Evolutionary conservation across 257 asterid species (phyloP).

Genomic region (Nicotiana attenuata): DNA sequence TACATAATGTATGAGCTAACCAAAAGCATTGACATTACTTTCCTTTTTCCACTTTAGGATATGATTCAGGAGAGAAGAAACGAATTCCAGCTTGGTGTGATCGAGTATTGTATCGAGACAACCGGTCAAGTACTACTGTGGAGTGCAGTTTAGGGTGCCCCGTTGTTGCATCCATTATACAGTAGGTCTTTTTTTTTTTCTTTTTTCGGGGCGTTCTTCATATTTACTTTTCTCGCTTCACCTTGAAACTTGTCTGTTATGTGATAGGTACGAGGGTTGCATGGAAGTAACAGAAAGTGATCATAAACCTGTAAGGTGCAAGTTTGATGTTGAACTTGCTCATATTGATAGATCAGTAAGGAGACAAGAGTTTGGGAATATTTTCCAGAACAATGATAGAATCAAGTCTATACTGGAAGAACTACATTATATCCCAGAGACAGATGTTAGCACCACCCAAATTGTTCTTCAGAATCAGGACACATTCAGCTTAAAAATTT

Average conservation of each 20-base stretch:
- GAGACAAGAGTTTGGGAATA: slow-evolving; percentile 76
- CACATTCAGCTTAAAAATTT: slow-evolving; percentile 51
- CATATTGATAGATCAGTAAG: slow-evolving; percentile 75
- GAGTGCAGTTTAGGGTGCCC: slow-evolving; percentile 90
- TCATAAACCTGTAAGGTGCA: slow-evolving; percentile 94
- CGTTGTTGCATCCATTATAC: slow-evolving; percentile 67
- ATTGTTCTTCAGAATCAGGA: slow-evolving; percentile 68
- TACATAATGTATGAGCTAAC: not conserved
- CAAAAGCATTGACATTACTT: not conserved
- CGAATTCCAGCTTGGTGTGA: slow-evolving; percentile 99
- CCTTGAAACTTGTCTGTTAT: not conserved
- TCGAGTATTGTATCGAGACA: slow-evolving; percentile 76
- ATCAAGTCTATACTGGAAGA: slow-evolving; percentile 46
- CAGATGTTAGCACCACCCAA: slow-evolving; percentile 39
- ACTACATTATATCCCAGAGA: slow-evolving; percentile 59
- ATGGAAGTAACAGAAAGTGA: slow-evolving; percentile 97
- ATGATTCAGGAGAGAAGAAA: slow-evolving; percentile 97
- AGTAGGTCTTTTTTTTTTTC: slow-evolving; percentile 36
- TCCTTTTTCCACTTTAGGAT: slow-evolving; percentile 39
- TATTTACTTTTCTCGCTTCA: not conserved
- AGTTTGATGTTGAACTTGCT: slow-evolving; percentile 67
- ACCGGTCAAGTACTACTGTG: slow-evolving; percentile 46
- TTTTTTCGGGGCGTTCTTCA: not conserved
- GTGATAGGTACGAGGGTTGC: slow-evolving; percentile 76
- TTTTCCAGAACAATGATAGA: slow-evolving; percentile 38